phyloP scores from a whole-genome alignment of 164 flowering plant genomes.

The Tinospora cordifolia region DNA sequence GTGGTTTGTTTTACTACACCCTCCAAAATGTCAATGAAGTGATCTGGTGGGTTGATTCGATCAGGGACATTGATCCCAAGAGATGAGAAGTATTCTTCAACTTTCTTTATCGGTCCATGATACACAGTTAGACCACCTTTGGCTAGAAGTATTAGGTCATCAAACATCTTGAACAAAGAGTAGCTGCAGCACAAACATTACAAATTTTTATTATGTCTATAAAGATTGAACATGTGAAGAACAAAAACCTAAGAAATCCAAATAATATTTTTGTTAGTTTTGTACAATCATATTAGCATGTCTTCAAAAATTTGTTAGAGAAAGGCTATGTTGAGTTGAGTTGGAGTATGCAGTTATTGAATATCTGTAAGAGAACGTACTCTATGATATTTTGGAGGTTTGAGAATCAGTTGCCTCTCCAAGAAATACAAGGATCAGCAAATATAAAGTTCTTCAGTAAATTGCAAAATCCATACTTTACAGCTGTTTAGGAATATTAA shows the following conservation, averaged over 20 bases:
- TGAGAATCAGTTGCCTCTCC: not conserved
- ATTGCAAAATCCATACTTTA: no score
- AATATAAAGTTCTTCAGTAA: no score
- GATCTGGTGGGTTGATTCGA: conserved; percentile 90
- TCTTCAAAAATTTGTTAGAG: no score
- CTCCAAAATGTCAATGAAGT: conserved; percentile 90
- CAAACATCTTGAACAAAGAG: conserved; percentile 90
- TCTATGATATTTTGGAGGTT: not conserved
- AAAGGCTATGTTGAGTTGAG: no score
- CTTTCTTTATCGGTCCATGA: conserved; percentile 87
- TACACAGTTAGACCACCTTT: conserved; percentile 92
- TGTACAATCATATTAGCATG: not conserved
- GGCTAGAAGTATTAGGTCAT: conserved; percentile 91
- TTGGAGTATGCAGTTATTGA: not conserved
- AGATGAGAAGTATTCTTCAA: conserved; percentile 79
- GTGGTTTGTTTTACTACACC: conserved; percentile 63
- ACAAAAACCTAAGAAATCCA: not conserved
- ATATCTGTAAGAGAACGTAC: not conserved
- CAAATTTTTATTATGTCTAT: not conserved
- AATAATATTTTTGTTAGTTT: not conserved
- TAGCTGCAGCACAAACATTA: conserved; percentile 50
- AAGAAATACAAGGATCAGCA: no score
- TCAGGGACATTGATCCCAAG: conserved; percentile 87
- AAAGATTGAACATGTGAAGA: not conserved
- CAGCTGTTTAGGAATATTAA: no score